These are phyloP conservation scores for Stephania cephalantha DNA, from an alignment of 164 flowering plant species.

Conservation along the genomic window DNA sequence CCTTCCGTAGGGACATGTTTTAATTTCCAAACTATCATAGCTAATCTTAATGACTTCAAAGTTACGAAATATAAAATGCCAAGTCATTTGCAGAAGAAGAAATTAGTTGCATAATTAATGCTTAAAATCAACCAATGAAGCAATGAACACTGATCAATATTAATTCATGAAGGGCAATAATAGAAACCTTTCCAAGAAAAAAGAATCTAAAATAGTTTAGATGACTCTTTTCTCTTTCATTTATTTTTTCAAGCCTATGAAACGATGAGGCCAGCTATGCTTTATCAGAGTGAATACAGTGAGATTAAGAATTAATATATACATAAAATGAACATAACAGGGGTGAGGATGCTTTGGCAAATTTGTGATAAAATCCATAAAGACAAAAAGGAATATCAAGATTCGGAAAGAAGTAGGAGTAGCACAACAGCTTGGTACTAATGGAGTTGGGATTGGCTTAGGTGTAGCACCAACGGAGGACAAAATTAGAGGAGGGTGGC, in stretches of 20 bases:
- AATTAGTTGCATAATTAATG: constrained; percentile 1
- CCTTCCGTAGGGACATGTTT: constrained; percentile 25
- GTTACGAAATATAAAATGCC: not conserved
- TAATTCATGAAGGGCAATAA: not conserved
- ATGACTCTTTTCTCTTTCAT: not conserved
- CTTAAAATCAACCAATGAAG: not conserved
- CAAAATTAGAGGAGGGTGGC: too few species aligned
- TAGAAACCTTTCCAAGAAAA: not conserved
- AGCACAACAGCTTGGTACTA: too few species aligned
- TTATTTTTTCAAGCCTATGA: not conserved
- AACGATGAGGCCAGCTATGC: too few species aligned
- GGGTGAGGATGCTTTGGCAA: not conserved
- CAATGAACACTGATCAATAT: not conserved
- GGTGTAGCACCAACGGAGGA: too few species aligned
- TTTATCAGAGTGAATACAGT: not conserved
- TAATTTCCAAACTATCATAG: constrained; percentile 40
- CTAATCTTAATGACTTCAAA: constrained; percentile 26
- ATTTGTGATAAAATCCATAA: too few species aligned
- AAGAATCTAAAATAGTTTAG: not conserved
- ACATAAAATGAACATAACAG: not conserved
- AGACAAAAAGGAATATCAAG: too few species aligned
- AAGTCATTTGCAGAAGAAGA: constrained; percentile 3
- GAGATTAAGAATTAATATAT: not conserved
- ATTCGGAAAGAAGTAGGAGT: too few species aligned
- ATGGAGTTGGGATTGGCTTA: too few species aligned